Evolutionary conservation across 1,284 basidiomycete genomes (phyloP).

Genomic region (Singerocomus inundabilis): DNA sequence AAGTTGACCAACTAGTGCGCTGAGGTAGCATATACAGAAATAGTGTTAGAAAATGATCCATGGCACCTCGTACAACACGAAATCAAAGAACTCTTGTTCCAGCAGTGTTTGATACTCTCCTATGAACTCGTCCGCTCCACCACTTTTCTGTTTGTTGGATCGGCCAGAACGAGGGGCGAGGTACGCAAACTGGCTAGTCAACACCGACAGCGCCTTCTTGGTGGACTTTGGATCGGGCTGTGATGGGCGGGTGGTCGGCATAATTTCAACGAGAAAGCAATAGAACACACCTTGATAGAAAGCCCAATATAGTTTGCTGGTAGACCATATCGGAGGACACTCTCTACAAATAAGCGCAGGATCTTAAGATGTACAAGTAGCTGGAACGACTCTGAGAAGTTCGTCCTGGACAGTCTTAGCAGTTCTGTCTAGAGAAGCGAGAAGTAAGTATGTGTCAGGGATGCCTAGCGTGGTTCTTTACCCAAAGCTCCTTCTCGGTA

Average conservation of each 20-base stretch:
- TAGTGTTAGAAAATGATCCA: constrained; percentile 61
- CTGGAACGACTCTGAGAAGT: constrained; percentile 97
- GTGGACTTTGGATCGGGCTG: constrained; percentile 87
- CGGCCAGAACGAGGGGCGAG: constrained; percentile 62
- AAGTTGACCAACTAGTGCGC: background rate
- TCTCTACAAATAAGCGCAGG: constrained; percentile 90
- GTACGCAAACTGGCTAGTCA: constrained; percentile 81
- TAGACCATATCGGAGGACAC: constrained; percentile 92
- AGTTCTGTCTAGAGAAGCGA: constrained; percentile 75
- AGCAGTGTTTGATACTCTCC: constrained; percentile 90
- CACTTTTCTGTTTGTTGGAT: constrained; percentile 38
- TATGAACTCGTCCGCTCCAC: constrained; percentile 61
- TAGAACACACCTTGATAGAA: constrained; percentile 66
- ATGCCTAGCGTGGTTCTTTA: constrained; percentile 37
- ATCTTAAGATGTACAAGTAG: constrained; percentile 93
- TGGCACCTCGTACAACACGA: constrained; percentile 85
- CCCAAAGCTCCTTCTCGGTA: constrained; percentile 98
- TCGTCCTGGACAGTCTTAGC: constrained; percentile 88
- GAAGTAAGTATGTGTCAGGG: constrained; percentile 1
- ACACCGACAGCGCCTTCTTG: constrained; percentile 73
- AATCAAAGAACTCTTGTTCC: constrained; percentile 94
- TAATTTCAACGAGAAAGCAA: constrained; percentile 1
- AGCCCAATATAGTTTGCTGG: constrained; percentile 90
- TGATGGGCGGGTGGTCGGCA: background rate
- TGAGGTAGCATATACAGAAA: constrained; percentile 1